phyloP scores from a whole-genome alignment of 148 eudicot species.

The Bassia scoparia region DNA sequence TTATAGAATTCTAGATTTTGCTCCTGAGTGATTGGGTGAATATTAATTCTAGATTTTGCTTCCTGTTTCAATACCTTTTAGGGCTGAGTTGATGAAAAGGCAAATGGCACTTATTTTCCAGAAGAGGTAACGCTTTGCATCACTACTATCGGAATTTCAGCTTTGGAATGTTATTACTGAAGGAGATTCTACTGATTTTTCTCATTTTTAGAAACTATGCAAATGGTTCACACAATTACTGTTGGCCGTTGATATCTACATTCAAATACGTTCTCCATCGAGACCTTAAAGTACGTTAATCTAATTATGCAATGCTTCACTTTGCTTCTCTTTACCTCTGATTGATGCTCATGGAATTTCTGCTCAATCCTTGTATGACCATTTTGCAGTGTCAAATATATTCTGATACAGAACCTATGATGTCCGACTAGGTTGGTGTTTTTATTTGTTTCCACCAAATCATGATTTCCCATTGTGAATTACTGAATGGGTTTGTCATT shows the following conservation, averaged over 20 bases:
- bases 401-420: constrained; percentile 92
- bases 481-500: neutral
- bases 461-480: neutral
- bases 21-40: no score
- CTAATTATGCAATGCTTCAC: constrained; percentile 2
- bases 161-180: neutral
- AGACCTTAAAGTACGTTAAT: constrained; percentile 72
- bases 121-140: constrained; percentile 65
- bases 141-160: neutral
- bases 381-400: constrained; percentile 85
- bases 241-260: constrained; percentile 92
- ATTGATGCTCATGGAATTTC: neutral
- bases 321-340: neutral
- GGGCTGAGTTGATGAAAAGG: constrained; percentile 94
- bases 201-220: constrained; percentile 60
- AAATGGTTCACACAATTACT: constrained; percentile 89
- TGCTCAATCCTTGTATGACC: constrained; percentile 23
- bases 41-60: constrained; percentile 12
- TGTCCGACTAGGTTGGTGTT: constrained; percentile 79
- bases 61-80: constrained; percentile 25
- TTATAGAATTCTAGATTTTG: constrained; percentile 14
- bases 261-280: constrained; percentile 91
- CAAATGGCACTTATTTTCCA: constrained; percentile 71
- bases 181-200: constrained; percentile 11
- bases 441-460: neutral